phyloP scores from a whole-genome alignment of 2,329 filamentous ascomycete species.

The Cladophialophora psammophila region DNA sequence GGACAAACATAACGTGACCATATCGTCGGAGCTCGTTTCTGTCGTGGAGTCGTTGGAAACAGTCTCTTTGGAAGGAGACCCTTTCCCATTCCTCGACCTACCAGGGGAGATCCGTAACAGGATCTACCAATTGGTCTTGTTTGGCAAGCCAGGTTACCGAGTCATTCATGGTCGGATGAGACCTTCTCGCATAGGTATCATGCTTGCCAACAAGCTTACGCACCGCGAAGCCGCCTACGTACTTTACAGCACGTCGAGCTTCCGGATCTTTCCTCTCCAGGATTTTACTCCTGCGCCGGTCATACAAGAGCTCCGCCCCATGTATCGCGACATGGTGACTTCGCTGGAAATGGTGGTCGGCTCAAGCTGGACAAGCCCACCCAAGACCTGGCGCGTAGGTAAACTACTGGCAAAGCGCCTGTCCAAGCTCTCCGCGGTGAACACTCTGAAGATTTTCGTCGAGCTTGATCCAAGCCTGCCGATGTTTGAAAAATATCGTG shows the following conservation, averaged over 20 bases:
- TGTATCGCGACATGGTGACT: constrained; percentile 60
- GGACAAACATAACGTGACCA: constrained; percentile 33
- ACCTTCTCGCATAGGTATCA: constrained; percentile 43
- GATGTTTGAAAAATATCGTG: constrained; percentile 64
- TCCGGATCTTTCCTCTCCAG: constrained; percentile 62
- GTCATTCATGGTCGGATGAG: constrained; percentile 27
- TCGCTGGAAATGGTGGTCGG: constrained; percentile 65
- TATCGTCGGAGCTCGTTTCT: constrained; percentile 8
- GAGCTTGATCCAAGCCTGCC: constrained; percentile 63
- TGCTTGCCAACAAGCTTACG: constrained; percentile 52
- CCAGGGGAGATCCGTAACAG: constrained; percentile 61
- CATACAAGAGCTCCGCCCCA: constrained; percentile 59
- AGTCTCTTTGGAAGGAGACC: constrained; percentile 30
- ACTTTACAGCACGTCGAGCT: constrained; percentile 61
- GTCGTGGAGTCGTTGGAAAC: constrained; percentile 21
- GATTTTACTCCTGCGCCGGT: constrained; percentile 54
- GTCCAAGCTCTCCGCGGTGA: constrained; percentile 46
- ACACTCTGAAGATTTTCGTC: constrained; percentile 63
- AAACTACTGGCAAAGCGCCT: constrained; percentile 52
- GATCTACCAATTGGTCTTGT: constrained; percentile 49
- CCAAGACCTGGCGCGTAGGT: constrained; percentile 61
- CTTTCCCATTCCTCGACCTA: constrained; percentile 61
- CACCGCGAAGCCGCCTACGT: constrained; percentile 60
- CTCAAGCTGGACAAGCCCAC: constrained; percentile 65
- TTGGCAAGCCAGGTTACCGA: constrained; percentile 41